phyloP scores from a whole-genome alignment of 495 filamentous ascomycete species.

The Symbiotaphrina buchneri region DNA sequence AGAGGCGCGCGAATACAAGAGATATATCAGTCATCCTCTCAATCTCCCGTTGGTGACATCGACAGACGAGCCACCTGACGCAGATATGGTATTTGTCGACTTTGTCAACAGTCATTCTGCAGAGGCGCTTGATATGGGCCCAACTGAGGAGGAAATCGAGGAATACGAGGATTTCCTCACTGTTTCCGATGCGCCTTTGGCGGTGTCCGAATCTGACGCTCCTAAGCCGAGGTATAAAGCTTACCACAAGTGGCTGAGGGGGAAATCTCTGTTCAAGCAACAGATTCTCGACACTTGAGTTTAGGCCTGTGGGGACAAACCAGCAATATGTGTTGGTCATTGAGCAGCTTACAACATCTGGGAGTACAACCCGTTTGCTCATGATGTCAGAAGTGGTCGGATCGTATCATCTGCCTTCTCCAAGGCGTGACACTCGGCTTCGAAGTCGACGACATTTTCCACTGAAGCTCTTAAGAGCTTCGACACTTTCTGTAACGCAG shows the following conservation, averaged over 20 bases:
- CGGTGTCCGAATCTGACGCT: constrained; percentile 66
- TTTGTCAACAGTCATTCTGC: constrained; percentile 33
- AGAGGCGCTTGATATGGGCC: constrained; percentile 8
- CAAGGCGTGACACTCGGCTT: too few species aligned
- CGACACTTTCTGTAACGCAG: constrained; percentile 1
- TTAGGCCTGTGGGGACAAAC: too few species aligned
- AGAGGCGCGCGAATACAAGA: constrained; percentile 68
- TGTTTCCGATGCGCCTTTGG: constrained; percentile 61
- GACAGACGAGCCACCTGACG: constrained; percentile 32
- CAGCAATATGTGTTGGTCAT: too few species aligned
- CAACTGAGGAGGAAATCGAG: constrained; percentile 42
- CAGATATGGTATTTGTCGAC: constrained; percentile 46
- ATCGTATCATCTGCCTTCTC: too few species aligned
- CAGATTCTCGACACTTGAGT: constrained; percentile 19
- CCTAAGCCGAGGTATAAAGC: constrained; percentile 88
- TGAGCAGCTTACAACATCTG: too few species aligned
- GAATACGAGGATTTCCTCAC: constrained; percentile 55
- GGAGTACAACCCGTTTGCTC: too few species aligned
- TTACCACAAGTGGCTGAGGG: constrained; percentile 80
- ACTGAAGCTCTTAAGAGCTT: constrained; percentile 18
- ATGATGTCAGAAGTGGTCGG: too few species aligned
- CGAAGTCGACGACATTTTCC: constrained; percentile 10
- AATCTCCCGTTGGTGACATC: constrained; percentile 73
- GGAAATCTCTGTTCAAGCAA: constrained; percentile 89
- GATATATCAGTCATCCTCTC: constrained; percentile 82